phyloP scores from a whole-genome alignment of 352 stramenopile species.

The Phytophthora lateralis region DNA sequence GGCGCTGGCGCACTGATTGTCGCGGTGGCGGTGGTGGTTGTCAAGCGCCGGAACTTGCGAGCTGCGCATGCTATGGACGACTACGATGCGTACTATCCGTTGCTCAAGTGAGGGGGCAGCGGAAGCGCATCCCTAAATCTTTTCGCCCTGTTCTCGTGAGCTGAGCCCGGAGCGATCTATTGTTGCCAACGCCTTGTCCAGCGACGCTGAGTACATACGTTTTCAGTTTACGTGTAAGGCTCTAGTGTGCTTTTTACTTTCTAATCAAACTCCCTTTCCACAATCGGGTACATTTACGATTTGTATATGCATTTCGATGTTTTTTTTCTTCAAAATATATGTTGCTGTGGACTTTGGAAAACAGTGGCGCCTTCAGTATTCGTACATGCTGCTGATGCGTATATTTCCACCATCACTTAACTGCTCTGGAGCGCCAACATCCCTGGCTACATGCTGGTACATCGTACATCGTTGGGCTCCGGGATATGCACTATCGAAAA shows the following conservation, averaged over 20 bases:
- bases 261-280: neutral
- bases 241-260: neutral
- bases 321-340: too few species aligned
- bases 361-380: neutral
- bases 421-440: constrained; percentile 13
- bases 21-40: constrained; percentile 11
- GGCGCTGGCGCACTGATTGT: constrained; percentile 12
- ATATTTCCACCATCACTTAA: constrained; percentile 17
- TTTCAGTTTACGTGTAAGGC: constrained; percentile 3
- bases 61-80: constrained; percentile 2
- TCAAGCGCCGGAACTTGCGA: constrained; percentile 11
- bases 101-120: neutral
- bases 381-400: constrained; percentile 13
- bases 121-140: neutral
- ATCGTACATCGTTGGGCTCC: constrained; percentile 11
- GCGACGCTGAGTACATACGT: too few species aligned
- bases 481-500: constrained; percentile 3
- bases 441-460: constrained; percentile 17
- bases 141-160: too few species aligned
- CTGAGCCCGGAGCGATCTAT: too few species aligned
- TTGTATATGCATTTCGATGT: too few species aligned
- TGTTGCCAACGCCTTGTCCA: too few species aligned
- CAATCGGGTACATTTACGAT: neutral
- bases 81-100: constrained; percentile 2
- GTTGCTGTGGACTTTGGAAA: too few species aligned